Base-by-base conservation (phyloP, 192 early-diverging fungal species). In the Chytriomyces hyalinus region DNA sequence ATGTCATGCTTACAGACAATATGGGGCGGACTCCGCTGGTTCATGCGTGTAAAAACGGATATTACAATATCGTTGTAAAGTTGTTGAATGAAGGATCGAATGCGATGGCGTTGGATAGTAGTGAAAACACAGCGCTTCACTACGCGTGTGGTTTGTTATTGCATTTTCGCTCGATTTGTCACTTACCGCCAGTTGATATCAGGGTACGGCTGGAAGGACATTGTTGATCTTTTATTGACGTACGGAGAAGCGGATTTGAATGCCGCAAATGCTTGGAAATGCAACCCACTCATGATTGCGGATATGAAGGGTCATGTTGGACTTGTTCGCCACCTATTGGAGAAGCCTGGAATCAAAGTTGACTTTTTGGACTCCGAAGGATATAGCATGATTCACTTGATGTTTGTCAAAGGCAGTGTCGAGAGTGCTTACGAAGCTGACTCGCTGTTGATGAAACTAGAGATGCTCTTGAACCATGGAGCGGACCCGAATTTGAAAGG, bases 281-380 rank as follows among this genome's bases (percentile, higher is more conserved):
- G 71, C 69, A 80, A 85, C 4, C 84, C 87, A 9, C 78, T 87
- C 49, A 82, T 82, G 69, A 80, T 88, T 49, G 87, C 88, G 1
- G 81, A 87, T 59, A 61, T 82, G 69, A 90, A 90, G 65, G 88
- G 87, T n/a, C 88, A 89, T 47, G 45, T 80, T 28, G 72, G 79
- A 17, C 20, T 86, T n/a, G 78, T 86, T 10, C 51, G 78, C 24
- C 78, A 84, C 67, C 71, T 89, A 7, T 71, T 89, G 1, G 49
- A 49, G 20, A 43, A 49, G 9, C 57, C 80, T 9, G 51, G 48
- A 13, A 73, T 89, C 28, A 76, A 64, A 70, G 84, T 88, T 46
- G 84, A 88, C 62, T 86, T 82, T 66, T 73, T 80, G 17, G 84
- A 89, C 63, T 73, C 87, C 49, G 57, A 86, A 13, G 88, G 88